These are phyloP conservation scores for Sporothrix pallida DNA, from an alignment of 2,329 filamentous ascomycete species.

Conservation along the genomic window DNA sequence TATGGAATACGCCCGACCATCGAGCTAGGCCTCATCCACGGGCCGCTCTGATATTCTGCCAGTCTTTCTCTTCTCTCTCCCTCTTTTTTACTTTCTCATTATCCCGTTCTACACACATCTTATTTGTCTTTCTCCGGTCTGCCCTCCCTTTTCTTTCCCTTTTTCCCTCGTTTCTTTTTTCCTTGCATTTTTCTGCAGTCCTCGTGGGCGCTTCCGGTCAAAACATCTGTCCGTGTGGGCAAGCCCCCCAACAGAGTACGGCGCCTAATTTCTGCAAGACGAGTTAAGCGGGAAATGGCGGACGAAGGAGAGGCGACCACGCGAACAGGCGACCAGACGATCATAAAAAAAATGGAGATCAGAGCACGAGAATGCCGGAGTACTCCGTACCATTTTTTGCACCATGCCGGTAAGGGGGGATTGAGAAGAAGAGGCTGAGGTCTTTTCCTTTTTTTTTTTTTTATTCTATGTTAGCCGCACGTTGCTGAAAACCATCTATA, in stretches of 20 bases:
- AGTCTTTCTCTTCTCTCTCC: neutral
- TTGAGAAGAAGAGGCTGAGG: neutral
- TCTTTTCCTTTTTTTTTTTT: neutral
- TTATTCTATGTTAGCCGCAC: neutral
- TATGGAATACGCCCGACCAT: conserved; percentile 19
- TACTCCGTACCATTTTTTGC: neutral
- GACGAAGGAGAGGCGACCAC: conserved; percentile 14
- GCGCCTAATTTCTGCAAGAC: conserved; percentile 23
- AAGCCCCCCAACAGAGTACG: conserved; percentile 19
- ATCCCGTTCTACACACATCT: neutral
- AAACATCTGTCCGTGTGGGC: conserved; percentile 20
- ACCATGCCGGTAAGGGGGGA: neutral
- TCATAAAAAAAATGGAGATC: conserved; percentile 9
- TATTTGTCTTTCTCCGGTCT: neutral
- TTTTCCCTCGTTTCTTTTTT: neutral
- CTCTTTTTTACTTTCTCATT: neutral
- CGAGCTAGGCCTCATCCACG: conserved; percentile 5
- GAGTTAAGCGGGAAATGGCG: conserved; percentile 21
- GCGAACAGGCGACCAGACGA: conserved; percentile 11
- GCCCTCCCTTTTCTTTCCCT: neutral
- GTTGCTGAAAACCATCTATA: too few relatives aligned
- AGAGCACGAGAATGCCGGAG: conserved; percentile 5
- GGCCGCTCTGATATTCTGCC: conserved; percentile 21
- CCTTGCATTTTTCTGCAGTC: neutral
- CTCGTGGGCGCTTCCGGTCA: neutral